These are phyloP conservation scores for Vinca minor DNA, from an alignment of 257 asterid species.

Conservation along the genomic window DNA sequence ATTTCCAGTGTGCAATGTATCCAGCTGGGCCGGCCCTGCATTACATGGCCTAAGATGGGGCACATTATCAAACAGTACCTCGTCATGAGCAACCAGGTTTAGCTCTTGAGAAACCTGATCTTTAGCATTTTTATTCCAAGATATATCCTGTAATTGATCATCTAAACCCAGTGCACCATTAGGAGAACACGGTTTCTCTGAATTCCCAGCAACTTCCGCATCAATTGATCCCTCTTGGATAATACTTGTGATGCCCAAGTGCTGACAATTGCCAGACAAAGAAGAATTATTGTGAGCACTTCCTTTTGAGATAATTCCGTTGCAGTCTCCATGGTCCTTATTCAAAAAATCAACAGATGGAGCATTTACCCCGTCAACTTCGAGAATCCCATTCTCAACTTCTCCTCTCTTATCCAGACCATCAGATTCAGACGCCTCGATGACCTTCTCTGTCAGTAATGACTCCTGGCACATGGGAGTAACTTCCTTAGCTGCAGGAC, in stretches of 20 bases:
- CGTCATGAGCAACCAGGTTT: conserved; percentile 22
- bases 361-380: conserved; percentile 19
- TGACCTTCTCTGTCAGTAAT: conserved; percentile 24
- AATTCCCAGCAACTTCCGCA: conserved; percentile 17
- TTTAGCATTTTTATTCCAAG: conserved; percentile 26
- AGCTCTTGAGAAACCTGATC: conserved; percentile 25
- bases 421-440: conserved; percentile 33
- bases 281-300: conserved; percentile 29
- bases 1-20: too few species aligned
- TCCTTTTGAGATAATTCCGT: conserved; percentile 27
- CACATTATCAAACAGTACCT: too few species aligned
- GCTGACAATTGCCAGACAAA: conserved; percentile 27
- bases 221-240: conserved; percentile 27
- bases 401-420: conserved; percentile 17
- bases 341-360: conserved; percentile 20
- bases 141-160: conserved; percentile 29
- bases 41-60: too few species aligned
- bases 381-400: conserved; percentile 20
- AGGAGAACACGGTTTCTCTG: conserved; percentile 23
- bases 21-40: too few species aligned
- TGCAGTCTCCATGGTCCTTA: conserved; percentile 23
- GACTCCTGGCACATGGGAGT: conserved; percentile 17
- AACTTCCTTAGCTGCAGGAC: conserved; percentile 28
- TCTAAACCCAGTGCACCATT: conserved; percentile 23
- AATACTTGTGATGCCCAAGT: conserved; percentile 19